phyloP scores from a whole-genome alignment of 306 rosid species.

The Castanea crenata region DNA sequence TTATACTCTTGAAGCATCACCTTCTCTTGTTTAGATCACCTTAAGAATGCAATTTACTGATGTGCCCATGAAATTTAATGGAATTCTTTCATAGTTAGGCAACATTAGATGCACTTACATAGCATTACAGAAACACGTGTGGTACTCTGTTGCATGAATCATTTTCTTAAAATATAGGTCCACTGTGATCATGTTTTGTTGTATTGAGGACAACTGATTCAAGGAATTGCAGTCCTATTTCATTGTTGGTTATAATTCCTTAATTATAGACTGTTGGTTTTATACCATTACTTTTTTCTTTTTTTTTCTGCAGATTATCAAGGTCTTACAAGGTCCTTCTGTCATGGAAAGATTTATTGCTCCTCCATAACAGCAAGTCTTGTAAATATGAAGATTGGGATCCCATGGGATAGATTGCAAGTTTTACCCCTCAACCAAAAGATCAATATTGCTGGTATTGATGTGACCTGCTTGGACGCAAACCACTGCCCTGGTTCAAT shows the following conservation, averaged over 20 bases:
- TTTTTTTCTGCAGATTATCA: slow-evolving; percentile 76
- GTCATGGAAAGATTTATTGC: slow-evolving; percentile 90
- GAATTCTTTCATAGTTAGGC: neutral
- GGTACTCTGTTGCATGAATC: neutral
- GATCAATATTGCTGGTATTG: slow-evolving; percentile 63
- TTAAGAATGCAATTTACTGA: neutral
- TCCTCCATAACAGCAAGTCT: slow-evolving; percentile 78
- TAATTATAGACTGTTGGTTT: slow-evolving; percentile 16
- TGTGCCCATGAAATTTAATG: neutral
- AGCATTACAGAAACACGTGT: neutral
- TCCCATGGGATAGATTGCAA: slow-evolving; percentile 75
- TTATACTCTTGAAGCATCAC: neutral
- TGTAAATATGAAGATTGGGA: slow-evolving; percentile 90
- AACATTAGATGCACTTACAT: neutral
- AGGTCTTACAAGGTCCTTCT: slow-evolving; percentile 88
- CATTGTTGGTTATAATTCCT: slow-evolving; percentile 7
- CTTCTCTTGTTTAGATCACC: neutral
- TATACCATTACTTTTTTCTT: slow-evolving; percentile 7
- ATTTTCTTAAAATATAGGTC: neutral
- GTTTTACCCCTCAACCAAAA: slow-evolving; percentile 71
- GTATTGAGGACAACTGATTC: slow-evolving; percentile 1
- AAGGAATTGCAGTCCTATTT: neutral
- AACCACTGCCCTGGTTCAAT: slow-evolving; percentile 95
- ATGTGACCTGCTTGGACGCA: slow-evolving; percentile 93
- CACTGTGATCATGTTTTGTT: neutral